Evolutionary conservation across 2,329 filamentous ascomycete species (phyloP).

Genomic region (Fusarium sp.): DNA sequence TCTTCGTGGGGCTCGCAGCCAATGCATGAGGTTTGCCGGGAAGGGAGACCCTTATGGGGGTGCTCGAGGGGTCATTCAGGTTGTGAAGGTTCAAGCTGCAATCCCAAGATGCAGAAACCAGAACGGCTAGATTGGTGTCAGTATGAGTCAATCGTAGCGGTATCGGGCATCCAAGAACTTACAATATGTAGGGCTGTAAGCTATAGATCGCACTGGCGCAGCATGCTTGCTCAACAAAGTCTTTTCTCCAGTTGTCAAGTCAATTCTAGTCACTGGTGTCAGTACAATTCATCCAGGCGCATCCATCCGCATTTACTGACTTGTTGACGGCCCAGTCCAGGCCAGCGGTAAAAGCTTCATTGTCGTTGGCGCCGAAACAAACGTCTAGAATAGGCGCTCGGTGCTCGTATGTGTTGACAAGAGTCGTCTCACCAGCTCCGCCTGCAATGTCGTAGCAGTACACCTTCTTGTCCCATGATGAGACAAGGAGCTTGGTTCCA

Average conservation of each 20-base stretch:
- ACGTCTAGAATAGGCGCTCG: constrained; percentile 89
- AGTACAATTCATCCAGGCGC: constrained; percentile 15
- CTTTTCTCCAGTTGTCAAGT: constrained; percentile 77
- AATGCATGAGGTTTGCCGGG: constrained; percentile 92
- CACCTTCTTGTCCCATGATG: constrained; percentile 93
- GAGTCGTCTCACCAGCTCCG: constrained; percentile 62
- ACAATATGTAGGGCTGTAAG: constrained; percentile 81
- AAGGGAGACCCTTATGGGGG: constrained; percentile 74
- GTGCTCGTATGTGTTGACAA: constrained; percentile 81
- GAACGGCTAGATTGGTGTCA: constrained; percentile 63
- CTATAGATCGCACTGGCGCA: constrained; percentile 83
- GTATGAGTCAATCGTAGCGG: constrained; percentile 4
- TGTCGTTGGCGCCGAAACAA: constrained; percentile 85
- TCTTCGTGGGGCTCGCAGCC: constrained; percentile 78
- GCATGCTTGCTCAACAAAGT: constrained; percentile 81
- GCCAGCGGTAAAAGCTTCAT: constrained; percentile 86
- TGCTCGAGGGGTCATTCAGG: constrained; percentile 61
- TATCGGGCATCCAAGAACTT: constrained; percentile 41
- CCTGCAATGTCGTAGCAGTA: constrained; percentile 85
- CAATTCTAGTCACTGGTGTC: constrained; percentile 59
- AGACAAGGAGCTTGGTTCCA: constrained; percentile 82
- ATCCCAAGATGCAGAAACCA: constrained; percentile 95
- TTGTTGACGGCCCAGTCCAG: constrained; percentile 87
- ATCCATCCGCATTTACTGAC: constrained; percentile 54
- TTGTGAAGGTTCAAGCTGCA: constrained; percentile 87